Conservation (phyloP, 805 yeast genomes). For the Kodamaea leandrae region DNA sequence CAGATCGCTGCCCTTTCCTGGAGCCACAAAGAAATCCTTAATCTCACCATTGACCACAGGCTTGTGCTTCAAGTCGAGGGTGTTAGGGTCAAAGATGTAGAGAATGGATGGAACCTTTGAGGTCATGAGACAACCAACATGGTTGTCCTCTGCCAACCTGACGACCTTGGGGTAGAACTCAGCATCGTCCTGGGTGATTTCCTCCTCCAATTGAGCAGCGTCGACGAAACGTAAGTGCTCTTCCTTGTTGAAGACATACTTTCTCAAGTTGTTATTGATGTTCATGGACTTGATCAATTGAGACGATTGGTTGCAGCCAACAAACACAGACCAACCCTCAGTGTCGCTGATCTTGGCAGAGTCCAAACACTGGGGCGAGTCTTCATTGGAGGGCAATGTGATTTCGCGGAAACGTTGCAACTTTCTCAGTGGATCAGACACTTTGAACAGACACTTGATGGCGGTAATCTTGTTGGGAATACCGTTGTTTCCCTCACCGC, state of each 20-base stretch:
- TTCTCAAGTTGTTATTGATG: conserved; percentile 68
- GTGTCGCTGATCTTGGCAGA: conserved; percentile 32
- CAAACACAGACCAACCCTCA: conserved; percentile 50
- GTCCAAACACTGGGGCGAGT: conserved; percentile 85
- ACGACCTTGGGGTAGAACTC: conserved; percentile 67
- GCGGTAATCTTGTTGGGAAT: conserved; percentile 80
- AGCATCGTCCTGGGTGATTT: conserved; percentile 29
- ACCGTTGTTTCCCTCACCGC: conserved; percentile 91
- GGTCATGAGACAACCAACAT: conserved; percentile 66
- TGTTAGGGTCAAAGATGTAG: conserved; percentile 55
- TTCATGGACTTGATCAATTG: conserved; percentile 54
- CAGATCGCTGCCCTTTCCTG: conserved; percentile 56
- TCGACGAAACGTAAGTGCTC: conserved; percentile 61
- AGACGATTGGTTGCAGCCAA: conserved; percentile 75
- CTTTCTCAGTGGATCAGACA: conserved; percentile 36
- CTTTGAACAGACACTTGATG: conserved; percentile 53
- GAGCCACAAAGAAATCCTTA: conserved; percentile 66
- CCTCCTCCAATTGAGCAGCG: conserved; percentile 56
- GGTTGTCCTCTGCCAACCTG: conserved; percentile 54
- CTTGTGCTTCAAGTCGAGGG: conserved; percentile 52
- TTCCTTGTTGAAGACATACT: conserved; percentile 52
- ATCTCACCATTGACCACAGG: conserved; percentile 50
- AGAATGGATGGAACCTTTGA: conserved; percentile 63
- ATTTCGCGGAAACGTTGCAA: conserved; percentile 65
- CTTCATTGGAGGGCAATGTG: conserved; percentile 61